A percentile compares a stretch with the other conserved stretches of the same genome.
These are phyloP conservation scores for Candida oleophila DNA, from an alignment of 805 yeast species.

Conservation along the genomic window DNA sequence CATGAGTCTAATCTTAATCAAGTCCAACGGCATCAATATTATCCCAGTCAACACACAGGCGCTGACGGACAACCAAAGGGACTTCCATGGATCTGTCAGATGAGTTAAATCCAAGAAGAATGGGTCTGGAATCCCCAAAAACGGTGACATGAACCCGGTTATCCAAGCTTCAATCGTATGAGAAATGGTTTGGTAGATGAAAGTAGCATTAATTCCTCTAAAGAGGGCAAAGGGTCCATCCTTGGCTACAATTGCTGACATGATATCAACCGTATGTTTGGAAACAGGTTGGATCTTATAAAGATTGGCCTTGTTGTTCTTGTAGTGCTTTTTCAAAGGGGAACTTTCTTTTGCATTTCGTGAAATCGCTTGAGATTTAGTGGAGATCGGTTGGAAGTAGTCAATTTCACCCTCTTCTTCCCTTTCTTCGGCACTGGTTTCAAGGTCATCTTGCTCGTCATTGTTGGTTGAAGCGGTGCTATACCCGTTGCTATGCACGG, in stretches of 20 bases:
- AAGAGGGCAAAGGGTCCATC: conserved; percentile 73
- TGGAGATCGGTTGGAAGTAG: conserved; percentile 29
- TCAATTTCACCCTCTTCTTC: conserved; percentile 29
- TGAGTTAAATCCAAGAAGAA: conserved; percentile 78
- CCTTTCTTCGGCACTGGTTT: conserved; percentile 18
- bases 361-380: conserved; percentile 1
- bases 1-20: conserved; percentile 75
- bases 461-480: not conserved
- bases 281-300: conserved; percentile 54
- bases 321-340: not conserved
- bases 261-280: conserved; percentile 63
- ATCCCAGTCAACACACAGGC: conserved; percentile 75
- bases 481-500: conserved; percentile 1
- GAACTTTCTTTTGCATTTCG: not conserved
- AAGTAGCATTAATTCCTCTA: conserved; percentile 76
- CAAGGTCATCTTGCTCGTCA: not conserved
- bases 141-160: conserved; percentile 81
- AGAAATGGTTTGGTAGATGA: conserved; percentile 70
- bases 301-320: not conserved
- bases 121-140: conserved; percentile 84
- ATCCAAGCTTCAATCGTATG: conserved; percentile 88
- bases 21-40: conserved; percentile 74
- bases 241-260: conserved; percentile 60
- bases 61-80: conserved; percentile 64
- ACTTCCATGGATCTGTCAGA: conserved; percentile 69